Evolutionary conservation across 2,329 filamentous ascomycete genomes (phyloP), one percentile per base, ranked within the genome.

Genomic region (Aspergillus phoenicis): DNA sequence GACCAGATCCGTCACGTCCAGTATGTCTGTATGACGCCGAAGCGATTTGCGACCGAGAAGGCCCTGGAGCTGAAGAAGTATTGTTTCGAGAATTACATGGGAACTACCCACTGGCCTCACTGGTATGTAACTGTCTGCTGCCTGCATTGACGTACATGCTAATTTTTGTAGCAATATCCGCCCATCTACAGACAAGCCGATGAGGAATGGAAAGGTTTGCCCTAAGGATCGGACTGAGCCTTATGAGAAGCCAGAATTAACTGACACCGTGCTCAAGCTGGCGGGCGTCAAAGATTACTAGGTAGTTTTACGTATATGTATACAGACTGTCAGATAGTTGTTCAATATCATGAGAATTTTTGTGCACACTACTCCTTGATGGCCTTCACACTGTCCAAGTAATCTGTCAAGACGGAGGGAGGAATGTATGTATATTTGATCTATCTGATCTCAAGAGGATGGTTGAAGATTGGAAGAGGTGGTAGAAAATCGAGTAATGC

Each of bases 21-120:
- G 8, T 80, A 81, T 60, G 75, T 77, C 0, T 77, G 72, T 43
- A 77, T 72, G 59, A 80, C 71, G 74, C 79, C 77, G 7, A 78
- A 74, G 8, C 67, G 70, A 5, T 73, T 73, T 47, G 79, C 68
- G 15, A 76, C 64, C 17, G 75, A 77, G 52, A 78, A 79, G 38
- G 77, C 79, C 17, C 69, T 81, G 2, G 30, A 74, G 5, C 68
- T 75, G 7, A 81, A 81, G 73, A 77, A 76, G 66, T 65, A 68
- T 2, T 78, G 77, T 0, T 81, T 78, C 51, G 76, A 80, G 6
- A 66, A 51, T 8, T 61, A 58, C 38, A 49, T 47, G 48, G 59
- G 39, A 2, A 61, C 59, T 22, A 58, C 59, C 10, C 59, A 61
- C 13, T 61, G 59, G 59, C 54, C 59, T n/a, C 59, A 61, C 43